A percentile compares a stretch with the other conserved stretches of the same genome.
Evolutionary conservation across 2,329 filamentous ascomycete species (phyloP).

Genomic region (Cadophora malorum): DNA sequence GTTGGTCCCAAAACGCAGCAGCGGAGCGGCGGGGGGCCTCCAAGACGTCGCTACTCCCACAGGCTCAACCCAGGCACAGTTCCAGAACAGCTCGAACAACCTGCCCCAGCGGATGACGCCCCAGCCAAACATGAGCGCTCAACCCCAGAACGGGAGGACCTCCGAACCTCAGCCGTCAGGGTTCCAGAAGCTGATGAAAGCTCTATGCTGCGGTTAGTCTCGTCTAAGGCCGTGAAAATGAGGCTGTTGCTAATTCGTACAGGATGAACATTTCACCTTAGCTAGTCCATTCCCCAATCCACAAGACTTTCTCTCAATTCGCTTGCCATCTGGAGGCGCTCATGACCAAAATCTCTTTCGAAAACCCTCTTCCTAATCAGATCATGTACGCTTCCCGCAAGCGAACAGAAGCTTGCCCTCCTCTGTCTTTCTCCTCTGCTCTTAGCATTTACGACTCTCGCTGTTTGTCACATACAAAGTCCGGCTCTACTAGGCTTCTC

Average conservation of each 20-base stretch:
- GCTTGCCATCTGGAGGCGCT: constrained; percentile 35
- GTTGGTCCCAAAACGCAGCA: constrained; percentile 77
- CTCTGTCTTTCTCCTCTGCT: constrained; percentile 37
- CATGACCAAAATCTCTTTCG: constrained; percentile 37
- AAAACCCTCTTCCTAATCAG: constrained; percentile 39
- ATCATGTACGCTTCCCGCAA: constrained; percentile 34
- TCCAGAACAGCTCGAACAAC: constrained; percentile 94
- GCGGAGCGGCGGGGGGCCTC: constrained; percentile 71
- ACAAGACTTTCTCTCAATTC: constrained; percentile 19
- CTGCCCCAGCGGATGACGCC: constrained; percentile 70
- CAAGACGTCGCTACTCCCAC: constrained; percentile 83
- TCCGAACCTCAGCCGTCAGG: constrained; percentile 78
- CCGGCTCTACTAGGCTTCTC: constrained; percentile 21
- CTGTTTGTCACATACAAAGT: constrained; percentile 41
- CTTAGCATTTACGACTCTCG: constrained; percentile 40
- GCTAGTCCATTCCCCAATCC: constrained; percentile 22
- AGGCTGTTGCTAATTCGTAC: constrained; percentile 31
- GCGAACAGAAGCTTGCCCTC: constrained; percentile 31
- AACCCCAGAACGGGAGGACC: constrained; percentile 60
- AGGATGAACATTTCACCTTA: constrained; percentile 42
- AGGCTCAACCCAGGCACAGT: constrained; percentile 92
- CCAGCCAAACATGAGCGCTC: constrained; percentile 65
- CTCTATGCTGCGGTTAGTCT: constrained; percentile 82
- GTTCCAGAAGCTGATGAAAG: constrained; percentile 92
- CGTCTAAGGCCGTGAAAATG: constrained; percentile 23